Evolutionary conservation across 2,329 filamentous ascomycete species (phyloP), one percentile per base, ranked within the genome.

Genomic region (Pseudocercospora fijiensis): DNA sequence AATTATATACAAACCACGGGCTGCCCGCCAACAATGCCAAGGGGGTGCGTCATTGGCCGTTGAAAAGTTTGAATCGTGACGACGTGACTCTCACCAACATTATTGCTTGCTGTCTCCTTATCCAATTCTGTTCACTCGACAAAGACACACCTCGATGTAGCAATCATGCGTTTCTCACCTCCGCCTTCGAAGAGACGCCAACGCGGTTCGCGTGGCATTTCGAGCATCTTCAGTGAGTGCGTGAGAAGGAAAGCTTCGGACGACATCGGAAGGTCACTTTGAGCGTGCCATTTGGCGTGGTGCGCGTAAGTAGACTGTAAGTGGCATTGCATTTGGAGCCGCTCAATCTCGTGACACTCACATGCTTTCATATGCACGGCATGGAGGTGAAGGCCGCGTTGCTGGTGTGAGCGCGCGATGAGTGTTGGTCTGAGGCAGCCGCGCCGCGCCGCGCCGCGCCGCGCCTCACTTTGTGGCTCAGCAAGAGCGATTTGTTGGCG

Each of bases 401-500:
- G 37, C 37, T 18, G 16, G 16, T n/a, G 18, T n/a, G 2, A 41
- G 37, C 45, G 2, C n/a, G 37, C 45, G 18, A 22, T 26, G 45
- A 16, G 18, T 22, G 45, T 20, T 24, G 28, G 56, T 33, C 61
- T 63, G 16, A 63, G 47, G 49, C 56, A 53, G 16, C 18, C 49
- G 49, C 49, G 56, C 24, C 56, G n/a, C n/a, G n/a, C n/a, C n/a
- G n/a, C n/a, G n/a, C n/a, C n/a, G n/a, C n/a, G 16, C 18, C 49
- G 49, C 49, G 56, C 24, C 56, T 45, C 26, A 28, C 41, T 58
- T 47, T 49, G 56, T 43, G 37, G 56, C 37, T 58, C 56, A 58
- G 56, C 24, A 45, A 18, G 24, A 45, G n/a, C 56, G 11, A 45
- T 16, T 45, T 27, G 22, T 13, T 26, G 24, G n/a, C 18, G 33